Evolutionary conservation across 768 basidiomycete genomes (phyloP).

Genomic region (Macrolepiota albuminosa): DNA sequence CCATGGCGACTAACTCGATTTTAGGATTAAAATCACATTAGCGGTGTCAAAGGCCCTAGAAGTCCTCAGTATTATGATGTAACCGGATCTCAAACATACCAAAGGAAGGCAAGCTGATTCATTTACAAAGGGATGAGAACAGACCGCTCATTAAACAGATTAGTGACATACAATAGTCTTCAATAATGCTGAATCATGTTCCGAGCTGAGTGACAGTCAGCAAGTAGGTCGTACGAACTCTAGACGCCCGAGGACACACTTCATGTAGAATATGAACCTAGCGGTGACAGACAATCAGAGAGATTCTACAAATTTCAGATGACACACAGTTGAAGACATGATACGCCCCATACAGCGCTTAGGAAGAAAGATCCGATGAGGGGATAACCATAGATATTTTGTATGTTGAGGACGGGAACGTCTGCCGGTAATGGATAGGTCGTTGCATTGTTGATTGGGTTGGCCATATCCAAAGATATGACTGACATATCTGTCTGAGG

Average conservation of each 20-base stretch:
- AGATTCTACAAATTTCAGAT: neutral
- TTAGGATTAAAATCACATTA: neutral
- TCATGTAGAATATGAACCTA: constrained; percentile 3
- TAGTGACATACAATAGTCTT: neutral
- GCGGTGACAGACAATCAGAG: neutral
- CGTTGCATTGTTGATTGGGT: neutral
- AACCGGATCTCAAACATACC: neutral
- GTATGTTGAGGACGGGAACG: neutral
- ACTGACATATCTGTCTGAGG: neutral
- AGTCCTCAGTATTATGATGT: too few species aligned
- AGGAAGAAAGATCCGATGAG: constrained; percentile 1
- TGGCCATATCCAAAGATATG: neutral
- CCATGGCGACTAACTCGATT: neutral
- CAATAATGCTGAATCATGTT: neutral
- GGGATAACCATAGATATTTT: neutral
- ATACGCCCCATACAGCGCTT: constrained; percentile 1
- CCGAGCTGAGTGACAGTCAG: neutral
- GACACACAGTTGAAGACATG: neutral
- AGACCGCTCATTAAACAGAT: neutral
- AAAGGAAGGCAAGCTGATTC: neutral
- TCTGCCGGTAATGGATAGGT: neutral
- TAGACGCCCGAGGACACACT: neutral
- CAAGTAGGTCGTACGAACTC: neutral
- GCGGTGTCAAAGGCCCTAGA: neutral
- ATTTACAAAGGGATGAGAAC: neutral